These are phyloP conservation scores for Phanerodontia chrysosporium DNA, from an alignment of 768 basidiomycete genomes.

Conservation along the genomic window DNA sequence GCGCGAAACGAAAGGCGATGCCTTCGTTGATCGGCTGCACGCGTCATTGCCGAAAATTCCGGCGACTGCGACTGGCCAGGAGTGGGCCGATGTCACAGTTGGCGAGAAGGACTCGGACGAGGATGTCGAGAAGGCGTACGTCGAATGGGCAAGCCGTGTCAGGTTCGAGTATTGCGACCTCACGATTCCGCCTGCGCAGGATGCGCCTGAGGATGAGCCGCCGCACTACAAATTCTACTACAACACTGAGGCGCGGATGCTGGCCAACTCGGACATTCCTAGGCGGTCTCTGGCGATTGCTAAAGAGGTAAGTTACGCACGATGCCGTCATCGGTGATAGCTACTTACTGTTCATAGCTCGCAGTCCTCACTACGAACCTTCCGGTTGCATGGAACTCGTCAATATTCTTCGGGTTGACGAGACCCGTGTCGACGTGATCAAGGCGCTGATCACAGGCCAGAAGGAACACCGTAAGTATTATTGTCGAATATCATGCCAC, in stretches of 20 bases:
- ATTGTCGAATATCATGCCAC: too few species aligned
- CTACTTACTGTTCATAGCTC: constrained; percentile 45
- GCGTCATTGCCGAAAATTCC: constrained; percentile 71
- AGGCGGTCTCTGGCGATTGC: constrained; percentile 92
- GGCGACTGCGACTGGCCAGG: constrained; percentile 37
- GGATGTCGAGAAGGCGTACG: constrained; percentile 61
- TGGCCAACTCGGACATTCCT: constrained; percentile 81
- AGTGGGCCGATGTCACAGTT: constrained; percentile 36
- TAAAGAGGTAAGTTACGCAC: constrained; percentile 52
- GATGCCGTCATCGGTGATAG: constrained; percentile 29
- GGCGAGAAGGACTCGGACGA: constrained; percentile 59
- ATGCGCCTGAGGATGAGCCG: constrained; percentile 43
- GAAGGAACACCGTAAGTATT: constrained; percentile 91
- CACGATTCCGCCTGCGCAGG: constrained; percentile 38
- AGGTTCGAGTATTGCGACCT: constrained; percentile 94
- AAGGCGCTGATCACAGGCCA: constrained; percentile 92
- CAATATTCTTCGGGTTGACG: constrained; percentile 92
- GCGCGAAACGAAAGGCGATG: constrained; percentile 83
- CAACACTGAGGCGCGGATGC: constrained; percentile 79
- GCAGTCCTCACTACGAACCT: constrained; percentile 91
- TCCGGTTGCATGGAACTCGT: constrained; percentile 93
- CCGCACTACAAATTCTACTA: constrained; percentile 82
- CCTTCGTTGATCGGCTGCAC: constrained; percentile 77
- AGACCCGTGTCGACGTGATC: constrained; percentile 86
- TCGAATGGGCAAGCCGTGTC: constrained; percentile 77